Percentiles rank a stretch among this genome's conserved stretches.
phyloP scores from a whole-genome alignment of 2,329 filamentous ascomycete species.

The Xylariales sp. region DNA sequence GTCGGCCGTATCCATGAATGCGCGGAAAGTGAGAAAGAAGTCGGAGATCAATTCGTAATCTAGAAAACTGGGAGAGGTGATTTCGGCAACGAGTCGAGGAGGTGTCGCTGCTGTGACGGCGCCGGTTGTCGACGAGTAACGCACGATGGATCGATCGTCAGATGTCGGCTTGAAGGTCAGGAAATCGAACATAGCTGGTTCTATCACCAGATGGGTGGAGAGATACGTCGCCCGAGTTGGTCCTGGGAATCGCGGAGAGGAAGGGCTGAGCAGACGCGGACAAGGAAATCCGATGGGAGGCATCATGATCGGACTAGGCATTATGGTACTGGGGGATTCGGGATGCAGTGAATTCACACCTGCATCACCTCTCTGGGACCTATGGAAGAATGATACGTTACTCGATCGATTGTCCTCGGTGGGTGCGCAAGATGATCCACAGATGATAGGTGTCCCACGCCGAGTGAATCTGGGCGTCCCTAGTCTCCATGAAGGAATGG shows the following conservation, averaged over 20 bases:
- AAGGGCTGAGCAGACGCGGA: conserved; percentile 21
- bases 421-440: conserved; percentile 75
- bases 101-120: conserved; percentile 87
- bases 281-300: conserved; percentile 29
- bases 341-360: conserved; percentile 25
- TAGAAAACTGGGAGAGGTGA: conserved; percentile 91
- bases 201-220: conserved; percentile 49
- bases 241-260: conserved; percentile 36
- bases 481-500: conserved; percentile 79
- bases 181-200: conserved; percentile 75
- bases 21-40: conserved; percentile 92
- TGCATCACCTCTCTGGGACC: conserved; percentile 28
- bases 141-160: conserved; percentile 76
- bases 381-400: conserved; percentile 43
- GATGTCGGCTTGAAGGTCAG: conserved; percentile 74
- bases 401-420: conserved; percentile 68
- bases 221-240: conserved; percentile 41
- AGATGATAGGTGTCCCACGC: conserved; percentile 70
- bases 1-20: conserved; percentile 73
- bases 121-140: conserved; percentile 66
- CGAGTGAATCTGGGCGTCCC: conserved; percentile 77
- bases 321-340: conserved; percentile 27
- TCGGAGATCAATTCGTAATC: conserved; percentile 97
- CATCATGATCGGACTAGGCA: conserved; percentile 33
- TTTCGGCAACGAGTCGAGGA: conserved; percentile 86